Evolutionary conservation across 768 basidiomycete genomes (phyloP), one percentile per base, ranked within the genome.

Genomic region (Macrolepiota fuliginosa): DNA sequence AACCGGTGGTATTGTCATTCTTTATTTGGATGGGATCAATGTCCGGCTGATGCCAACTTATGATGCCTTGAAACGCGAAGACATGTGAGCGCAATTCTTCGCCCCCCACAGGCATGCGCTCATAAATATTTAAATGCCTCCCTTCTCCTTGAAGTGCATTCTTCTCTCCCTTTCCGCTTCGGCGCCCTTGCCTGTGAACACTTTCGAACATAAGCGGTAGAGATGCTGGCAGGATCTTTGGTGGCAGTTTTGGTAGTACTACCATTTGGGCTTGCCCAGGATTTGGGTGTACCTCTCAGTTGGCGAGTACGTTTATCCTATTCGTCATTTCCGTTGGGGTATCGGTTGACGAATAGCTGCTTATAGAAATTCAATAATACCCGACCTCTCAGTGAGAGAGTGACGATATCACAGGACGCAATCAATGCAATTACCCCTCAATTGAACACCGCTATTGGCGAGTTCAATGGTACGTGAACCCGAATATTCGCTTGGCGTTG

Each of bases 301-400:
- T 82, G 81, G 79, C 74, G 79, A 69, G 80, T 82, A 56, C 9
- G 76, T 73, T 3, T 7, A n/a, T 42, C 24, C 54, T 54, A 58
- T 36, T 12, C 10, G 9, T 13, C 27, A 9, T 42, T 37, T n/a
- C 27, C 46, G 22, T 55, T 22, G 55, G 58, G 40, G 17, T 24
- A 10, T 35, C 1, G 51, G 45, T 24, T 36, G 13, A n/a, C 19
- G 27, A 50, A 22, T 17, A 42, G 42, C 12, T 42, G 46, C 58
- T 12, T 12, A 19, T 17, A 83, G 83, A 74, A 83, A 71, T 76
- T 74, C 63, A 74, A 50, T 64, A 82, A 76, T 64, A 71, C 72
- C 6, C 73, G 77, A 19, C 65, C 73, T 4, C 59, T 73, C n/a
- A 64, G 71, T 19, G 72, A 80, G 58, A 77, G 79, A 13, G 73